These are phyloP conservation scores for Sugiyamaella japonica DNA, from an alignment of 1,139 yeast genomes.

Conservation along the genomic window DNA sequence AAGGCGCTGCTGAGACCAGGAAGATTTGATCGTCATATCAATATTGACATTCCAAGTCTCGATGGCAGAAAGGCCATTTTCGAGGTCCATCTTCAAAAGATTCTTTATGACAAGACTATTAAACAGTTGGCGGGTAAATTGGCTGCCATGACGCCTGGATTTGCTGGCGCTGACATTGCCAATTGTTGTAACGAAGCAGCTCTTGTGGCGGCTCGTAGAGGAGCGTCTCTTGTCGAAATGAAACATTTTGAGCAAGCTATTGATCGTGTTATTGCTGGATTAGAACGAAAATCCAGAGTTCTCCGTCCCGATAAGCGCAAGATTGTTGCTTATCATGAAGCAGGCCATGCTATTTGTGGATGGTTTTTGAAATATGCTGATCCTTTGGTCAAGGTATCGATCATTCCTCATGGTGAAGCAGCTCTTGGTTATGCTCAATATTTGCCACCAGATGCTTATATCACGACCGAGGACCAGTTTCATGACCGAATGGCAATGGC, in stretches of 20 bases:
- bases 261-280: constrained; percentile 95
- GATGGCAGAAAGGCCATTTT: constrained; percentile 92
- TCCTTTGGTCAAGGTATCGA: constrained; percentile 90
- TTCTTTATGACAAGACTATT: constrained; percentile 53
- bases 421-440: constrained; percentile 98
- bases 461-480: constrained; percentile 75
- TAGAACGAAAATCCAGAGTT: constrained; percentile 86
- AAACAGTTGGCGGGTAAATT: constrained; percentile 74
- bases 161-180: constrained; percentile 97
- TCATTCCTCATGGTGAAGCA: constrained; percentile 95
- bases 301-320: constrained; percentile 80
- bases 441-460: constrained; percentile 88
- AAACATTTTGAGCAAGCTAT: constrained; percentile 92
- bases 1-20: constrained; percentile 95
- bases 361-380: constrained; percentile 91
- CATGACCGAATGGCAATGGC: constrained; percentile 95
- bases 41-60: constrained; percentile 88
- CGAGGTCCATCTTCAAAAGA: constrained; percentile 73
- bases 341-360: constrained; percentile 98
- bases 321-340: constrained; percentile 96
- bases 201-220: constrained; percentile 85
- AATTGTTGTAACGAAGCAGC: constrained; percentile 98
- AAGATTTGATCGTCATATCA: constrained; percentile 90
- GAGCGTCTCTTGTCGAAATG: constrained; percentile 66
- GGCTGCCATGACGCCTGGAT: constrained; percentile 96